These are phyloP conservation scores for Aspergillus incahuasiensis DNA, from an alignment of 495 filamentous ascomycete genomes.

Conservation along the genomic window DNA sequence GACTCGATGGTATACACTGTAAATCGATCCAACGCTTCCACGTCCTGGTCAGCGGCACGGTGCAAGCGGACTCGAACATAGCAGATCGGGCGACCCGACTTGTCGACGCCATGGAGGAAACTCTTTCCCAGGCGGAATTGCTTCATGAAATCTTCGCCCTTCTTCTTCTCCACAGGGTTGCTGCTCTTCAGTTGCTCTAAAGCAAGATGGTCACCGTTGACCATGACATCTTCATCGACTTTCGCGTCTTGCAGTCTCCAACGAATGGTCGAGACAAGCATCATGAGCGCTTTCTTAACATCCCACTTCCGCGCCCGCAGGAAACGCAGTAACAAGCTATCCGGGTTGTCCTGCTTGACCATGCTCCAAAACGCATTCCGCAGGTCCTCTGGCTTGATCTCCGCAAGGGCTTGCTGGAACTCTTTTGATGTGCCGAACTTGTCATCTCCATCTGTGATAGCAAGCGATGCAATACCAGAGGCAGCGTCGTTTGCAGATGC, in stretches of 20 bases:
- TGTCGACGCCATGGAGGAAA: conserved; percentile 85
- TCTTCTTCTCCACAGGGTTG: conserved; percentile 55
- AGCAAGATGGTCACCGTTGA: conserved; percentile 66
- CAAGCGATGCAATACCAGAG: conserved; percentile 28
- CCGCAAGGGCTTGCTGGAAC: conserved; percentile 74
- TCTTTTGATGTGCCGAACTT: conserved; percentile 90
- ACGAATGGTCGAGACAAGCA: conserved; percentile 90
- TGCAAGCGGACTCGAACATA: conserved; percentile 80
- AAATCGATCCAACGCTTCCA: conserved; percentile 74
- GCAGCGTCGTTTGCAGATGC: conserved; percentile 33
- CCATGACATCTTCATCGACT: conserved; percentile 83
- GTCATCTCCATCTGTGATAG: conserved; percentile 63
- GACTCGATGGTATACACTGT: conserved; percentile 96
- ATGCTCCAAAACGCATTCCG: conserved; percentile 86
- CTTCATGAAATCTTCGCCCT: conserved; percentile 73
- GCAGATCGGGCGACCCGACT: conserved; percentile 81
- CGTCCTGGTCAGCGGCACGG: conserved; percentile 72
- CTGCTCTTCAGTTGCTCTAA: conserved; percentile 52
- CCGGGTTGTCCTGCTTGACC: conserved; percentile 94
- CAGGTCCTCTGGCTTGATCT: conserved; percentile 70
- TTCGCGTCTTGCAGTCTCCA: conserved; percentile 80
- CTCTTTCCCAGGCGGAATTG: conserved; percentile 93
- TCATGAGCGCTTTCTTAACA: conserved; percentile 84
- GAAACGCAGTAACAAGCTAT: conserved; percentile 82
- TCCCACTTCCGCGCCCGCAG: conserved; percentile 95